A percentile compares a stretch with the other conserved stretches of the same genome.
Evolutionary conservation across 805 yeast species (phyloP).

Genomic region (Kodamaea kaohsiungensis): DNA sequence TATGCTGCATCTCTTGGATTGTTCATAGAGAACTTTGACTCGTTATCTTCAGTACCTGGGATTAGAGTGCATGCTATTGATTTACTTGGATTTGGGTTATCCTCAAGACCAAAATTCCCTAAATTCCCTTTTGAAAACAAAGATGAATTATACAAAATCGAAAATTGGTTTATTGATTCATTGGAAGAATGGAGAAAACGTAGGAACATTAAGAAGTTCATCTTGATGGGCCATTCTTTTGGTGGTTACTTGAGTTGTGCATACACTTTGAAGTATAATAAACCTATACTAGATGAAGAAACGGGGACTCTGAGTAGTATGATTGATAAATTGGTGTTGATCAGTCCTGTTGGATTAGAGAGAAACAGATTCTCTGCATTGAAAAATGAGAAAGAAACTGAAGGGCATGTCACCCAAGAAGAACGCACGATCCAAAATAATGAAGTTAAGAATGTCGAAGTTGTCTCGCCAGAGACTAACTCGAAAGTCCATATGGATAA

Average conservation of each 20-base stretch:
- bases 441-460: conserved; percentile 15
- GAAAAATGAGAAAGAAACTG: conserved; percentile 2
- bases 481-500: neutral
- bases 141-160: conserved; percentile 36
- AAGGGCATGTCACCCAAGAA: conserved; percentile 8
- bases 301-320: conserved; percentile 20
- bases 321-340: conserved; percentile 39
- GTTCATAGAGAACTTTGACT: conserved; percentile 67
- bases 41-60: conserved; percentile 49
- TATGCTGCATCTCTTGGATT: conserved; percentile 91
- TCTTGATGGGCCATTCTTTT: conserved; percentile 45
- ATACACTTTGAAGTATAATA: conserved; percentile 43
- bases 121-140: conserved; percentile 27
- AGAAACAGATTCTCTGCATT: conserved; percentile 31
- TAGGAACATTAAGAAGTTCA: conserved; percentile 34
- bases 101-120: conserved; percentile 55
- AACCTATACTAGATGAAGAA: conserved; percentile 17
- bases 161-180: conserved; percentile 46
- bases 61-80: conserved; percentile 67
- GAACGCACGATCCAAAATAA: conserved; percentile 22
- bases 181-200: conserved; percentile 44
- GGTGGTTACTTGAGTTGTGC: conserved; percentile 47
- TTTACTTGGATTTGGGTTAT: conserved; percentile 69
- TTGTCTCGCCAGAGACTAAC: neutral
- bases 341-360: conserved; percentile 48